phyloP scores from a whole-genome alignment of 768 basidiomycete genomes.

The Psilocybe tampanensis region DNA sequence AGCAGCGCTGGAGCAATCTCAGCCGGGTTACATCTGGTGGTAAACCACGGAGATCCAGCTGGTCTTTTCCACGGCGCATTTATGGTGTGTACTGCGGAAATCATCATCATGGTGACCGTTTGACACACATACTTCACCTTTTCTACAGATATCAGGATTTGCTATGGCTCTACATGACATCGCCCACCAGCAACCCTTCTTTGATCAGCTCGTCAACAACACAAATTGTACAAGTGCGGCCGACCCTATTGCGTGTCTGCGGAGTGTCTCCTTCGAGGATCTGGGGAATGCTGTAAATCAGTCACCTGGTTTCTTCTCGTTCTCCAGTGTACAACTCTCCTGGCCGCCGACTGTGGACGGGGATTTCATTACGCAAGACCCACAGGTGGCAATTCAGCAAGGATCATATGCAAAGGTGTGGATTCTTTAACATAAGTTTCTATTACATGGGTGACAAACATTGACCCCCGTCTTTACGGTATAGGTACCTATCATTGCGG shows the following conservation, averaged over 20 bases:
- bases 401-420: slow-evolving; percentile 35
- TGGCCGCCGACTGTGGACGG: slow-evolving; percentile 42
- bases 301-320: slow-evolving; percentile 31
- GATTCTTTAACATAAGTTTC: too few relatives aligned
- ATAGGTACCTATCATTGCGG: slow-evolving; percentile 29
- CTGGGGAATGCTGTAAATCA: slow-evolving; percentile 34
- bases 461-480: too few relatives aligned
- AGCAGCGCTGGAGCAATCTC: slow-evolving; percentile 46
- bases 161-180: slow-evolving; percentile 12
- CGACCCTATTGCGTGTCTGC: slow-evolving; percentile 36
- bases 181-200: slow-evolving; percentile 18
- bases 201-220: slow-evolving; percentile 29
- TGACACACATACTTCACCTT: background rate
- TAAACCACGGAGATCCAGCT: slow-evolving; percentile 26
- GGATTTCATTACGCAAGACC: slow-evolving; percentile 29
- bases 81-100: slow-evolving; percentile 26
- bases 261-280: slow-evolving; percentile 27
- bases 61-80: slow-evolving; percentile 36
- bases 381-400: slow-evolving; percentile 26
- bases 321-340: slow-evolving; percentile 27
- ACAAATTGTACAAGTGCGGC: slow-evolving; percentile 29
- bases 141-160: slow-evolving; percentile 20
- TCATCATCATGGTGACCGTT: background rate
- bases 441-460: too few relatives aligned
- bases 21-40: slow-evolving; percentile 36